These are phyloP conservation scores for Globisporangium iwayamae DNA, from an alignment of 352 stramenopile genomes.

Conservation along the genomic window DNA sequence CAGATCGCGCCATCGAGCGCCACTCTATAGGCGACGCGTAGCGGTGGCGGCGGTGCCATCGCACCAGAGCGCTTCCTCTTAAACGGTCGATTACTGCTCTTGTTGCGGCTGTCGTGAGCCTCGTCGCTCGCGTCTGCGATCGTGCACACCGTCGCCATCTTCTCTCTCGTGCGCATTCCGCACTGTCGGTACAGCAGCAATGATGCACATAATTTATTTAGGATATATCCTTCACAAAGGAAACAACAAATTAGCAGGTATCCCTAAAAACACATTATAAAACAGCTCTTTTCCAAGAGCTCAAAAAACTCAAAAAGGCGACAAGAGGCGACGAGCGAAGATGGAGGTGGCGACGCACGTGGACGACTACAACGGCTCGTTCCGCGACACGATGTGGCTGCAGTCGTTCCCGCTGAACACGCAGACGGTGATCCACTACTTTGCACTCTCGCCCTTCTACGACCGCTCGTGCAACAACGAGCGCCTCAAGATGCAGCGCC, in stretches of 20 bases:
- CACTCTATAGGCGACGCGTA: slow-evolving; percentile 39
- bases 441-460: slow-evolving; percentile 86
- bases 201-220: no score
- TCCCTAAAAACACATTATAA: background rate
- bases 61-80: background rate
- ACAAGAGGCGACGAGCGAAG: background rate
- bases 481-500: slow-evolving; percentile 87
- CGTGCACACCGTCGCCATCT: slow-evolving; percentile 1
- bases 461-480: slow-evolving; percentile 89
- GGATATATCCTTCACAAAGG: no score
- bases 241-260: no score
- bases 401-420: slow-evolving; percentile 77
- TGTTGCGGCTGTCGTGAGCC: background rate
- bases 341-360: slow-evolving; percentile 75
- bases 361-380: slow-evolving; percentile 87
- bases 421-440: slow-evolving; percentile 88
- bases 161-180: slow-evolving; percentile 7
- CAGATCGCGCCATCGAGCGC: slow-evolving; percentile 40
- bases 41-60: background rate
- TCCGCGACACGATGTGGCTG: slow-evolving; percentile 87
- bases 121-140: background rate
- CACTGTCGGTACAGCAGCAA: background rate
- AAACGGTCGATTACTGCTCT: background rate
- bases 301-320: background rate
- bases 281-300: background rate